Percentiles rank a stretch among this genome's conserved stretches.
phyloP scores from a whole-genome alignment of 495 filamentous ascomycete genomes.

The Aspergillus taichungensis region DNA sequence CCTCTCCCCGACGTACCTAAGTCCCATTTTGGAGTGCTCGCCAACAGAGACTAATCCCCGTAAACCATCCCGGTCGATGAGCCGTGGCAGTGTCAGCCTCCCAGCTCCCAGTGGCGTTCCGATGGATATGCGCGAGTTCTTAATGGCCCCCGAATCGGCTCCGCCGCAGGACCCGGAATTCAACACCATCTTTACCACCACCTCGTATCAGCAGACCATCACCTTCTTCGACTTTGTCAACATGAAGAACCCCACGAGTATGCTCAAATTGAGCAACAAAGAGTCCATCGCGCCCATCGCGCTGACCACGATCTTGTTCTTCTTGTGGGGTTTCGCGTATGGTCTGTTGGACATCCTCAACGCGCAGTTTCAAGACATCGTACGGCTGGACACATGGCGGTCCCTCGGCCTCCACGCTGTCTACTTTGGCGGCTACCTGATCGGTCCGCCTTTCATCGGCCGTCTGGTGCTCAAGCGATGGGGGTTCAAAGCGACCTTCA shows the following conservation, averaged over 20 bases:
- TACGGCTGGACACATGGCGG: constrained; percentile 36
- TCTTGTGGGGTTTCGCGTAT: constrained; percentile 83
- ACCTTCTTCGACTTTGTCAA: constrained; percentile 78
- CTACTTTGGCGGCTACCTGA: constrained; percentile 55
- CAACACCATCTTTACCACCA: constrained; percentile 21
- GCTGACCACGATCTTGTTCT: constrained; percentile 68
- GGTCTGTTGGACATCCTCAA: constrained; percentile 73
- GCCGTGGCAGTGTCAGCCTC: constrained; percentile 5
- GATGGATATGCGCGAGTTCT: constrained; percentile 29
- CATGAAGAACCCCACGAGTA: constrained; percentile 66
- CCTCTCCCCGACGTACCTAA: background rate
- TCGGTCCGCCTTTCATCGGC: constrained; percentile 51
- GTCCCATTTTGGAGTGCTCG: background rate
- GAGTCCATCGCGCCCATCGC: constrained; percentile 49
- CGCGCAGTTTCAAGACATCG: constrained; percentile 43
- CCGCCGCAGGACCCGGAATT: constrained; percentile 21
- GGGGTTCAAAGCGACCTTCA: constrained; percentile 61
- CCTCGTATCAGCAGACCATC: constrained; percentile 26
- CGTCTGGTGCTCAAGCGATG: constrained; percentile 48
- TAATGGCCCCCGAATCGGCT: constrained; percentile 17
- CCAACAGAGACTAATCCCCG: background rate
- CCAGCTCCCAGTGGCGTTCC: constrained; percentile 7
- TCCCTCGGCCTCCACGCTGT: constrained; percentile 53
- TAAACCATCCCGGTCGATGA: constrained; percentile 8
- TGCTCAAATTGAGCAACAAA: constrained; percentile 54